A percentile compares a stretch with the other conserved stretches of the same genome.
Evolutionary conservation across 108 stramenopile species (phyloP).

Genomic region (Mayamaea pseudoterrestris): DNA sequence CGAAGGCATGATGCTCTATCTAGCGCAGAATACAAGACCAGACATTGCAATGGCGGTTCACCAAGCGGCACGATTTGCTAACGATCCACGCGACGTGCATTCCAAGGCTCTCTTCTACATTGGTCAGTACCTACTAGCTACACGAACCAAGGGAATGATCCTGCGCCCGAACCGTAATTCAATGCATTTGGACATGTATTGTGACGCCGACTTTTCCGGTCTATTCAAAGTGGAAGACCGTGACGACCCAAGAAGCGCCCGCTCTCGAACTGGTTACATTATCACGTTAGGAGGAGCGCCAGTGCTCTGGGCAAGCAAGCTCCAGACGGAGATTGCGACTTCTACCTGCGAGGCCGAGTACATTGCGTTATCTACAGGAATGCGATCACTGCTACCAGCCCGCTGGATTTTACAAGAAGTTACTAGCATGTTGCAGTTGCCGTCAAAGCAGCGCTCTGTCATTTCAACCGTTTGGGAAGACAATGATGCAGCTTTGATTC

Average conservation of each 20-base stretch:
- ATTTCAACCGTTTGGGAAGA: slow-evolving; percentile 10
- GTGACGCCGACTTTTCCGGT: slow-evolving; percentile 21
- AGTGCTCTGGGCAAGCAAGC: slow-evolving; percentile 12
- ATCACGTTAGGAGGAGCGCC: slow-evolving; percentile 16
- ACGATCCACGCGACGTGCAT: slow-evolving; percentile 21
- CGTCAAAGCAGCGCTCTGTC: no score
- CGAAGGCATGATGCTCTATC: slow-evolving; percentile 16
- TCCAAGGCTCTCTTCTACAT: slow-evolving; percentile 23
- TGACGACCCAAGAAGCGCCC: slow-evolving; percentile 12
- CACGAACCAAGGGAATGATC: slow-evolving; percentile 20
- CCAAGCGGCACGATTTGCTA: slow-evolving; percentile 22
- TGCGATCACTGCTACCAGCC: slow-evolving; percentile 6
- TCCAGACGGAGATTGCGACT: slow-evolving; percentile 21
- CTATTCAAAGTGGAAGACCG: slow-evolving; percentile 2
- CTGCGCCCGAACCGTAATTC: no score
- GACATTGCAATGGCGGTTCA: slow-evolving; percentile 19
- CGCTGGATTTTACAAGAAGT: no score
- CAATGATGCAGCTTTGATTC: slow-evolving; percentile 16
- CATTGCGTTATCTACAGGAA: slow-evolving; percentile 7
- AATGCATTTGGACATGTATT: slow-evolving; percentile 17
- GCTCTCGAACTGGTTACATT: slow-evolving; percentile 6
- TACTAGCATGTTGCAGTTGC: no score
- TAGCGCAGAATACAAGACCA: slow-evolving; percentile 8
- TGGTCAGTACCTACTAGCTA: slow-evolving; percentile 26
- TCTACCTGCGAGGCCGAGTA: slow-evolving; percentile 18